phyloP scores from a whole-genome alignment of 2,329 filamentous ascomycete species.

The Neofusicoccum sp. region DNA sequence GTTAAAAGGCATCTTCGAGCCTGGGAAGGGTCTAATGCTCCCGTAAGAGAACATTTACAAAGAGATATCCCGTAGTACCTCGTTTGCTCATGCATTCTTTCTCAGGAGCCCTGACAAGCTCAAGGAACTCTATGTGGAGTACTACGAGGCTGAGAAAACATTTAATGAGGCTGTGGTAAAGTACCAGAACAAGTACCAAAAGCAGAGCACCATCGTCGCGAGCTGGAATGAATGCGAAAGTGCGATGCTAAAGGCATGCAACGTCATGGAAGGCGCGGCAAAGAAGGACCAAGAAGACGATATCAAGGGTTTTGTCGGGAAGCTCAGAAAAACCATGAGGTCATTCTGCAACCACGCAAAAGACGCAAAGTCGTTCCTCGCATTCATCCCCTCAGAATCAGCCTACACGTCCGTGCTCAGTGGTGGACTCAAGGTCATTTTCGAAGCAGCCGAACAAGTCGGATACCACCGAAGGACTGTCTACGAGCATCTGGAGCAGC shows the following conservation, averaged over 20 bases:
- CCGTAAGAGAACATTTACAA: not conserved
- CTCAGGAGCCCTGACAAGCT: not conserved
- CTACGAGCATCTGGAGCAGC: conserved; percentile 20
- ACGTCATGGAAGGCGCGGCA: not conserved
- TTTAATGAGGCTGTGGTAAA: not conserved
- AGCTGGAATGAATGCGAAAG: not conserved
- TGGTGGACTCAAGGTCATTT: conserved; percentile 22
- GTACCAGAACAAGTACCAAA: not conserved
- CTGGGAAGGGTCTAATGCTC: not conserved
- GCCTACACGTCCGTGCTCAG: conserved; percentile 22
- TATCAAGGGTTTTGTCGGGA: not conserved
- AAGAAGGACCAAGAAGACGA: not conserved
- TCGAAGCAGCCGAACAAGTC: conserved; percentile 15
- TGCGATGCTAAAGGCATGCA: not conserved
- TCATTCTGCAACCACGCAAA: conserved; percentile 12
- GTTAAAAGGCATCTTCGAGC: not conserved
- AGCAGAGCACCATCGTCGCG: not conserved
- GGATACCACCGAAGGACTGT: conserved; percentile 20
- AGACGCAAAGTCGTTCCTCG: conserved; percentile 4
- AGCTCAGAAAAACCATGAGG: conserved; percentile 2
- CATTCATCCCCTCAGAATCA: conserved; percentile 19
- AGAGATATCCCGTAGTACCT: not conserved
- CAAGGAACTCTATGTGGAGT: not conserved
- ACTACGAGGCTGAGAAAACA: not conserved
- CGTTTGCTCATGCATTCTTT: not conserved